Base-by-base conservation (phyloP, 2,329 filamentous ascomycete genomes). In the Bertia moriformis region DNA sequence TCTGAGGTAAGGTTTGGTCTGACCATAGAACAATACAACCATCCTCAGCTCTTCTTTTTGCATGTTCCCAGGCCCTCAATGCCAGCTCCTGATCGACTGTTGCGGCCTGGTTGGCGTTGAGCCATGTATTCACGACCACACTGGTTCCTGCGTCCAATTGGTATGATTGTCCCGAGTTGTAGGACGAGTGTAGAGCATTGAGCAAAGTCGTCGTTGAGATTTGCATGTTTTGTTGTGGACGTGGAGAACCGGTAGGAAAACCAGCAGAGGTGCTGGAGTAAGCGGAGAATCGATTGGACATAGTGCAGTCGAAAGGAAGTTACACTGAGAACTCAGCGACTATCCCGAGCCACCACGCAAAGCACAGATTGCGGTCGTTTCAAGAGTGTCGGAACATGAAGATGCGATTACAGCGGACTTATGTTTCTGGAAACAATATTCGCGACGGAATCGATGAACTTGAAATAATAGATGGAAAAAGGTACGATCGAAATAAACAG, bases 121-220 rank as follows among this genome's bases (percentile, higher is more conserved):
- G 71, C 88, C 88, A 95, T 41, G 87, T 95, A 62, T 96, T 96
- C 47, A 96, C 86, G 0, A 91, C 88, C 29, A 96, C 59, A 56
- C 86, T 94, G 24, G 88, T 91, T 48, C 85, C 86, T 37, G 87
- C 79, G 59, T 98, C 91, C 36, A 98, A 73, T 44, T 71, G 70
- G 56, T 93, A 91, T n/a, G 89, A 76, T 51, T 86, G 77, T 19
- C 78, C 78, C 3, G 83, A 77, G 37, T 84, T 72, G 59, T 93
- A 96, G 52, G 83, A 81, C 49, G 85, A 87, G 62, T 98, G 91
- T 36, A 95, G 71, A 41, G 85, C 76, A 61, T 96, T 96, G 41
- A 98, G 73, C 37, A 96, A 72, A 1, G 87, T 93, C 2, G 88
- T 94, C 2, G 89, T 93, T 4, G 89, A 94, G 40, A 95, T 79